Evolutionary conservation across 768 basidiomycete genomes (phyloP).

Genomic region (Symmetrospora coprosmae): DNA sequence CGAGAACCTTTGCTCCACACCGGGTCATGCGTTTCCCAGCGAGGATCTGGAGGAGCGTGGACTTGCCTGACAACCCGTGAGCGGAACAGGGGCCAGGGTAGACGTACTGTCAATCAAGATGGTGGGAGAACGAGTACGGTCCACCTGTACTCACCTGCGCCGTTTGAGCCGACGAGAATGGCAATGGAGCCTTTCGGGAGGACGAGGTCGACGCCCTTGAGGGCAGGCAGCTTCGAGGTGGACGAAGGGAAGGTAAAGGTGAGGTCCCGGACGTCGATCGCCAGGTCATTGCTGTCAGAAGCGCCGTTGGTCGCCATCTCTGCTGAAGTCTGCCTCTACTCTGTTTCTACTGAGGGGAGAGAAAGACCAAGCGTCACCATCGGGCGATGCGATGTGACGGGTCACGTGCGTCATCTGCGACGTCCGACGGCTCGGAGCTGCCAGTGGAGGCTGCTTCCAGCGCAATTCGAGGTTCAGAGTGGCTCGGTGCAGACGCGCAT

Average conservation of each 20-base stretch:
- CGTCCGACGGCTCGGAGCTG: too few relatives aligned
- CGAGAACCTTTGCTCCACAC: slow-evolving; percentile 55
- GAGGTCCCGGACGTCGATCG: slow-evolving; percentile 34
- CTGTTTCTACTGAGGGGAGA: too few relatives aligned
- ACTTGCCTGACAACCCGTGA: slow-evolving; percentile 54
- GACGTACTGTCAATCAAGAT: too few relatives aligned
- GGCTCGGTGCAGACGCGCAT: too few relatives aligned
- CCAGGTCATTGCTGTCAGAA: slow-evolving; percentile 18
- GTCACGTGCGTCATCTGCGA: too few relatives aligned
- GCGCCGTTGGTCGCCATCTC: slow-evolving; percentile 11
- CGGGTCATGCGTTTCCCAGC: slow-evolving; percentile 76
- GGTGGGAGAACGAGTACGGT: too few relatives aligned
- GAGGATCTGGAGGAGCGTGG: slow-evolving; percentile 83
- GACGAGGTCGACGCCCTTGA: slow-evolving; percentile 51
- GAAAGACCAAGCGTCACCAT: too few relatives aligned
- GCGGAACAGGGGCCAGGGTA: slow-evolving; percentile 1
- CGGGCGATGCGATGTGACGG: too few relatives aligned
- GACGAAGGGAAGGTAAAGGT: slow-evolving; percentile 42
- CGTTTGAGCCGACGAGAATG: slow-evolving; percentile 82
- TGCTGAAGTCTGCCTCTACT: too few relatives aligned
- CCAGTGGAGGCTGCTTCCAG: too few relatives aligned
- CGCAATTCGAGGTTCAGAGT: too few relatives aligned
- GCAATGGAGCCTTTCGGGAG: slow-evolving; percentile 61
- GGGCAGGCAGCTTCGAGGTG: slow-evolving; percentile 42
- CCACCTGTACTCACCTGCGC: slow-evolving; percentile 56